Evolutionary conservation across 257 asterid genomes (phyloP).

Genomic region (Primulina eburnea): DNA sequence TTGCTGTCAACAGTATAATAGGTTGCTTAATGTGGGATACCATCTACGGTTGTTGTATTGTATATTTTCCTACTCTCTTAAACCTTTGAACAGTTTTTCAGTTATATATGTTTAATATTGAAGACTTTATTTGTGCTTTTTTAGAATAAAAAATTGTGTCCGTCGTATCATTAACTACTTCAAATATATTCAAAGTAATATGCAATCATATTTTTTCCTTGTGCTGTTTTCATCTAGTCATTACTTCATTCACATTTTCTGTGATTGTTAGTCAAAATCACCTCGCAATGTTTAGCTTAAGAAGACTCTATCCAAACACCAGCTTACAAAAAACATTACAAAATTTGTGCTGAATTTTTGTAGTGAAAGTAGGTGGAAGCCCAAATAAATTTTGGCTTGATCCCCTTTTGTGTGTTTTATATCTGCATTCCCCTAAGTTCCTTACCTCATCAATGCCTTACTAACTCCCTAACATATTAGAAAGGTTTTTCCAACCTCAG

Average conservation of each 20-base stretch:
- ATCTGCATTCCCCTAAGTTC: not conserved
- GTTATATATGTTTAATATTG: too few relatives aligned
- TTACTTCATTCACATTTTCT: too few relatives aligned
- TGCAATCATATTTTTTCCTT: too few relatives aligned
- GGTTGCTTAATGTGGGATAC: not conserved
- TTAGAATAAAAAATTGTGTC: too few relatives aligned
- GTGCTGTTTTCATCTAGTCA: too few relatives aligned
- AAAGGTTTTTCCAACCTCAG: not conserved
- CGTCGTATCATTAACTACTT: too few relatives aligned
- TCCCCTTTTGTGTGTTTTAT: not conserved
- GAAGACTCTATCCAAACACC: not conserved
- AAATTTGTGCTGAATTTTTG: not conserved
- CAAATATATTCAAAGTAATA: too few relatives aligned
- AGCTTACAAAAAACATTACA: not conserved
- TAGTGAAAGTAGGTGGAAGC: not conserved
- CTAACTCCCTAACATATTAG: not conserved
- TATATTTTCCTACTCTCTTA: not conserved
- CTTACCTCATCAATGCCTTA: not conserved
- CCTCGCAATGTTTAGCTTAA: too few relatives aligned
- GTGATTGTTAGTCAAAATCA: too few relatives aligned
- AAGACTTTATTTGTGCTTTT: too few relatives aligned
- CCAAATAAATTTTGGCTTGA: not conserved
- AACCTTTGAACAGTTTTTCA: not conserved
- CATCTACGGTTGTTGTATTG: not conserved
- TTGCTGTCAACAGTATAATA: slow-evolving; percentile 1